Base-by-base conservation (phyloP, 2,329 filamentous ascomycete genomes). In the Emergomyces africanus region DNA sequence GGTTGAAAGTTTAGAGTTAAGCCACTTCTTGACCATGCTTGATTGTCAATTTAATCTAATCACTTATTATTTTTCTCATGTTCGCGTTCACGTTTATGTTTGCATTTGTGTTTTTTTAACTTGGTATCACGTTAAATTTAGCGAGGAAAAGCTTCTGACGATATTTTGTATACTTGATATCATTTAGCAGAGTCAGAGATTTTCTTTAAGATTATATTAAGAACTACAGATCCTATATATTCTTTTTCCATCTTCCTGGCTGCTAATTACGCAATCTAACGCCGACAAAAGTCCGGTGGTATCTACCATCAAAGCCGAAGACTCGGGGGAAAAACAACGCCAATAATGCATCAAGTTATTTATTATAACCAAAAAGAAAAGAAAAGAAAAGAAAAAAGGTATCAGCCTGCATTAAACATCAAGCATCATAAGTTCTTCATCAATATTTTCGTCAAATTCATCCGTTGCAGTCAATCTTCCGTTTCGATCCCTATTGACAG, bases 391-490 rank as follows among this genome's bases (percentile, higher is more conserved):
- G 6, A 20, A 51, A 35, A n/a, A 3, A 35, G 18, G 18, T n/a
- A 51, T 51, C 49, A 10, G 35, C 37, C 10, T 33, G 33, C 39
- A 33, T 55, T 23, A 55, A 14, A 41, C 57, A 54, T 56, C n/a
- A 58, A 60, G 55, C 57, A 58, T 58, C 57, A 58, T 58, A 30
- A 58, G 57, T 25, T 58, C 57, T 10, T 42, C 15, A 15, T 58
- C 57, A 53, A 58, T 53, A 57, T 65, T 64, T 37, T 76, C 74
- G 58, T 76, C 74, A 53, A 71, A 74, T 61, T 74, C 70, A 59
- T 74, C 71, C 10, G 66, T 65, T 48, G 61, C 64, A 55, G 62
- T 63, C 53, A 62, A 60, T 51, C 66, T 63, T 35, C 67, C 66
- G 46, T 66, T 65, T 33, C 60, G 59, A 30, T 61, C 42, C 8